These are phyloP conservation scores for Yamadazyma aaseri DNA, from an alignment of 1,139 yeast genomes.

Conservation along the genomic window DNA sequence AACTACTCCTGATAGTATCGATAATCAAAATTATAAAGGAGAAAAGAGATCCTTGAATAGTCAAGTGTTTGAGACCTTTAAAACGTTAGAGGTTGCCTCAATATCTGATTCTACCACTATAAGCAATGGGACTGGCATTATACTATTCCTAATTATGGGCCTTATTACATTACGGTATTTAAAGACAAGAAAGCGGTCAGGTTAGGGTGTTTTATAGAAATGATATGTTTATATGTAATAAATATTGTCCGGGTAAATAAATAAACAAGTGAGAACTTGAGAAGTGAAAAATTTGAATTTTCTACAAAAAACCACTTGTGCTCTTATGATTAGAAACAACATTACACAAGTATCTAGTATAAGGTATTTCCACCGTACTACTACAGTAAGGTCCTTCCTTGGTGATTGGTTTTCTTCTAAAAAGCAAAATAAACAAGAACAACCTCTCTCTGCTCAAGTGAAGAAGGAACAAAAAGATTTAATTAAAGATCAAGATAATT, in stretches of 20 bases:
- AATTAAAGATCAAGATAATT: constrained; percentile 41
- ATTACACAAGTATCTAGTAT: constrained; percentile 4
- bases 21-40: constrained; percentile 6
- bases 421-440: constrained; percentile 5
- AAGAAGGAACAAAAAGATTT: constrained; percentile 30
- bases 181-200: background rate
- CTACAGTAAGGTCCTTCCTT: constrained; percentile 15
- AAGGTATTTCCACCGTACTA: constrained; percentile 15
- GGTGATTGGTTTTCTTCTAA: constrained; percentile 23
- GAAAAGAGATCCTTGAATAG: background rate
- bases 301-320: too few relatives aligned
- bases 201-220: too few relatives aligned
- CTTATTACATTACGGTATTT: constrained; percentile 10
- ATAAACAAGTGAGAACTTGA: background rate
- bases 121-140: constrained; percentile 10
- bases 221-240: background rate
- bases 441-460: constrained; percentile 6
- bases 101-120: background rate
- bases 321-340: constrained; percentile 9
- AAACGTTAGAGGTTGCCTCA: background rate
- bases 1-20: constrained; percentile 5
- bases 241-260: background rate
- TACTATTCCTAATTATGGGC: constrained; percentile 16
- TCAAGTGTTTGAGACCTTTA: constrained; percentile 1
- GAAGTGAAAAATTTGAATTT: constrained; percentile 1